These are phyloP conservation scores for Fomitopsis pulvina DNA, from an alignment of 768 basidiomycete genomes.

Conservation along the genomic window DNA sequence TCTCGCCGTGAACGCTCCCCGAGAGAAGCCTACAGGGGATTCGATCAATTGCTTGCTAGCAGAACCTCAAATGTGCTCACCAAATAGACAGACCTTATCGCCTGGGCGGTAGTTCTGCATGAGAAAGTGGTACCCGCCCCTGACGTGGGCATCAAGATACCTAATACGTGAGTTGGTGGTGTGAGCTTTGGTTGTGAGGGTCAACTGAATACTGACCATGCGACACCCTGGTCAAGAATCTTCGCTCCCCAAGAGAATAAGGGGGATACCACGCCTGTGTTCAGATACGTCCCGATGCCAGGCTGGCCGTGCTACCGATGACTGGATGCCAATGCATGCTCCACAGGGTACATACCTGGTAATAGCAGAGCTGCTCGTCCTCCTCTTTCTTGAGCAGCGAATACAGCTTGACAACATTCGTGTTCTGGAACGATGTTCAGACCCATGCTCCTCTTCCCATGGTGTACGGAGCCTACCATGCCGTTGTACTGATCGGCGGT, in stretches of 20 bases:
- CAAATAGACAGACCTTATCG: slow-evolving; percentile 71
- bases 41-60: background rate
- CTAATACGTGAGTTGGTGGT: slow-evolving; percentile 29
- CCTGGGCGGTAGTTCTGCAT: slow-evolving; percentile 75
- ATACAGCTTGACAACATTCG: slow-evolving; percentile 69
- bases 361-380: slow-evolving; percentile 49
- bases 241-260: slow-evolving; percentile 52
- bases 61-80: slow-evolving; percentile 26
- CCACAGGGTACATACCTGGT: slow-evolving; percentile 43
- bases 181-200: background rate
- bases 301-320: slow-evolving; percentile 23
- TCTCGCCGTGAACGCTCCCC: slow-evolving; percentile 60
- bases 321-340: background rate
- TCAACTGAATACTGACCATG: slow-evolving; percentile 44
- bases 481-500: slow-evolving; percentile 47
- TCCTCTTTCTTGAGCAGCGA: slow-evolving; percentile 55
- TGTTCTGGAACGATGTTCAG: slow-evolving; percentile 33
- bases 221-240: slow-evolving; percentile 60
- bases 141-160: slow-evolving; percentile 67
- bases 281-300: slow-evolving; percentile 44
- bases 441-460: background rate
- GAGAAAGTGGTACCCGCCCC: slow-evolving; percentile 69
- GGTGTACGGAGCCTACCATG: slow-evolving; percentile 28
- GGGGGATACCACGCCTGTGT: slow-evolving; percentile 63
- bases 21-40: slow-evolving; percentile 58